Evolutionary conservation across 176 grass and related monocot species (phyloP).

Genomic region (Aegilops tauschii): DNA sequence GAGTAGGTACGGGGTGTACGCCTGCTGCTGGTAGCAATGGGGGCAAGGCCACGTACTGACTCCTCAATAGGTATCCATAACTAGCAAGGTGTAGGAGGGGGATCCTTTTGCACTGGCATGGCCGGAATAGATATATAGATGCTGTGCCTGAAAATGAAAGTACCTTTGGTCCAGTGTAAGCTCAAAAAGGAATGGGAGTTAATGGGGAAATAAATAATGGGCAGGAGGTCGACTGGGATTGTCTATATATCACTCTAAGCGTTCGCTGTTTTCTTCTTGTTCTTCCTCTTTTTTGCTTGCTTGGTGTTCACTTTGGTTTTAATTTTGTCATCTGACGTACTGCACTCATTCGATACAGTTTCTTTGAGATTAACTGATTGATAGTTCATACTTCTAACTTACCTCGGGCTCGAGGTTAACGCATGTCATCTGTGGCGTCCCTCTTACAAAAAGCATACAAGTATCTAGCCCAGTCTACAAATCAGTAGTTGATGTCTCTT

Average conservation of each 20-base stretch:
- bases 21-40: slow-evolving; percentile 47
- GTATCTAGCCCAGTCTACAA: background rate
- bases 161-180: slow-evolving; percentile 51
- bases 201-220: slow-evolving; percentile 20
- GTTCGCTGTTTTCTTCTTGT: slow-evolving; percentile 22
- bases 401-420: background rate
- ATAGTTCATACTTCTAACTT: background rate
- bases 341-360: background rate
- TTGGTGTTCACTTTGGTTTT: background rate
- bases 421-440: background rate
- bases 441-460: background rate
- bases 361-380: background rate
- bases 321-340: background rate
- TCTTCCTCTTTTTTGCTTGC: slow-evolving; percentile 11
- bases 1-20: slow-evolving; percentile 42
- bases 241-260: slow-evolving; percentile 7
- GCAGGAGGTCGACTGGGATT: background rate
- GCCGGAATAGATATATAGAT: slow-evolving; percentile 49
- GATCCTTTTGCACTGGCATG: slow-evolving; percentile 37
- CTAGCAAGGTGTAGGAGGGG: slow-evolving; percentile 47
- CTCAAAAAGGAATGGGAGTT: slow-evolving; percentile 44
- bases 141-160: slow-evolving; percentile 43
- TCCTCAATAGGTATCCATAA: slow-evolving; percentile 45
- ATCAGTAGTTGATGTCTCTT: background rate
- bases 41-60: slow-evolving; percentile 31